These are phyloP conservation scores for Hypoxylon intermedium DNA, from an alignment of 495 filamentous ascomycete species.

Conservation along the genomic window DNA sequence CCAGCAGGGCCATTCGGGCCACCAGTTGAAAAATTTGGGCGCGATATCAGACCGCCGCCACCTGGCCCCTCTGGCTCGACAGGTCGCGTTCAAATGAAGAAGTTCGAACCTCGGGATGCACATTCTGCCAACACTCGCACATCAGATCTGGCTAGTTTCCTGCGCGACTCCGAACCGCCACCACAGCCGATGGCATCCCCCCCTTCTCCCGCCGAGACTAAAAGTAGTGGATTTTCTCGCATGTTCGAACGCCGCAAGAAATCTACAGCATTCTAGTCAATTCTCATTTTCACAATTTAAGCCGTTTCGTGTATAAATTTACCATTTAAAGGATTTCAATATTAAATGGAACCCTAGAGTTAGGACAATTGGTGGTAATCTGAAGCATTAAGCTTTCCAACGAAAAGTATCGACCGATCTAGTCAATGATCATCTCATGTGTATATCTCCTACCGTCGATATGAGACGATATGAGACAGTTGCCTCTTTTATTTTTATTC, in stretches of 20 bases:
- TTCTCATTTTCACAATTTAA: neutral
- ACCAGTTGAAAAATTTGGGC: slow-evolving; percentile 41
- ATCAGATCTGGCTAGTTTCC: slow-evolving; percentile 79
- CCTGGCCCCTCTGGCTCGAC: slow-evolving; percentile 22
- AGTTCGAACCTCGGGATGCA: slow-evolving; percentile 60
- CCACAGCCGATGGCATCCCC: slow-evolving; percentile 31
- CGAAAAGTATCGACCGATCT: slow-evolving; percentile 7
- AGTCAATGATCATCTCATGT: slow-evolving; percentile 10
- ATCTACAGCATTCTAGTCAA: slow-evolving; percentile 35
- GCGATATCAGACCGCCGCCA: slow-evolving; percentile 30
- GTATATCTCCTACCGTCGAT: slow-evolving; percentile 10
- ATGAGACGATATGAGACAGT: slow-evolving; percentile 3
- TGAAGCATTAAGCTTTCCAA: neutral
- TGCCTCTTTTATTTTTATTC: neutral
- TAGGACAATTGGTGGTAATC: neutral
- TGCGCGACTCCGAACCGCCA: slow-evolving; percentile 79
- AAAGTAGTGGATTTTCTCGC: slow-evolving; percentile 40
- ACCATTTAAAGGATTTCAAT: slow-evolving; percentile 10
- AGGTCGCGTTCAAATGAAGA: slow-evolving; percentile 57
- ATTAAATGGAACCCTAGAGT: slow-evolving; percentile 9
- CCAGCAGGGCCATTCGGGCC: no score
- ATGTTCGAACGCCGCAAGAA: slow-evolving; percentile 47
- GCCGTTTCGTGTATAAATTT: slow-evolving; percentile 27
- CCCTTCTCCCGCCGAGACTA: slow-evolving; percentile 29
- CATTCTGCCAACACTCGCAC: slow-evolving; percentile 56